Evolutionary conservation across 306 rosid species (phyloP).

Genomic region (Cucumis sativus): DNA sequence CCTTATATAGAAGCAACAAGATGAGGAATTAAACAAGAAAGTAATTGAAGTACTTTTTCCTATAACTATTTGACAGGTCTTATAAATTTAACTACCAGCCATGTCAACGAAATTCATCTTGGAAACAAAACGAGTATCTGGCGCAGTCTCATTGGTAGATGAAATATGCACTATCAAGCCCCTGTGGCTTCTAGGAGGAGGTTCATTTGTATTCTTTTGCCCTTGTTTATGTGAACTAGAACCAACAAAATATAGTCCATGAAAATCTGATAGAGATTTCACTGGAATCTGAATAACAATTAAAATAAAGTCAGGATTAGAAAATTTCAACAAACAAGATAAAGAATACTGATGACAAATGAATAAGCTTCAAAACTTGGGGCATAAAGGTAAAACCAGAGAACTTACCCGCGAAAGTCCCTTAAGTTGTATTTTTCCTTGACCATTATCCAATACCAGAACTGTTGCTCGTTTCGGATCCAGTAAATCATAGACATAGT

Average conservation of each 20-base stretch:
- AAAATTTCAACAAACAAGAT: not conserved
- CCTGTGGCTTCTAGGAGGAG: slow-evolving; percentile 39
- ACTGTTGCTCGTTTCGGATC: slow-evolving; percentile 44
- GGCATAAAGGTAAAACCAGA: not conserved
- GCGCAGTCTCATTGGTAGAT: slow-evolving; percentile 13
- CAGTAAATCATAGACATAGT: slow-evolving; percentile 59
- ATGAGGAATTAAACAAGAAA: not conserved
- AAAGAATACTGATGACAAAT: not conserved
- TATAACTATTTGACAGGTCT: not conserved
- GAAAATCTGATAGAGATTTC: slow-evolving; percentile 50
- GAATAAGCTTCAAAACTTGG: not conserved
- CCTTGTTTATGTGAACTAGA: slow-evolving; percentile 33
- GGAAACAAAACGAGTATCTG: slow-evolving; percentile 21
- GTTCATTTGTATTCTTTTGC: slow-evolving; percentile 34
- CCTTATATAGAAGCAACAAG: slow-evolving; percentile 29
- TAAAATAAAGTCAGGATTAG: not conserved
- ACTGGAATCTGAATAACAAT: slow-evolving; percentile 37
- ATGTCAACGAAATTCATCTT: slow-evolving; percentile 78
- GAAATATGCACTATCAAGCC: slow-evolving; percentile 57
- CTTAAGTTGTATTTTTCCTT: slow-evolving; percentile 61
- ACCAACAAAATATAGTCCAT: slow-evolving; percentile 30
- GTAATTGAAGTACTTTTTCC: not conserved
- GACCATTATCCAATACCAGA: slow-evolving; percentile 46
- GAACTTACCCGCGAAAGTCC: slow-evolving; percentile 61
- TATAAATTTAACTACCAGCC: slow-evolving; percentile 45